Base-by-base conservation (phyloP, 176 grass and related monocot species). In the Elymus sibiricus region DNA sequence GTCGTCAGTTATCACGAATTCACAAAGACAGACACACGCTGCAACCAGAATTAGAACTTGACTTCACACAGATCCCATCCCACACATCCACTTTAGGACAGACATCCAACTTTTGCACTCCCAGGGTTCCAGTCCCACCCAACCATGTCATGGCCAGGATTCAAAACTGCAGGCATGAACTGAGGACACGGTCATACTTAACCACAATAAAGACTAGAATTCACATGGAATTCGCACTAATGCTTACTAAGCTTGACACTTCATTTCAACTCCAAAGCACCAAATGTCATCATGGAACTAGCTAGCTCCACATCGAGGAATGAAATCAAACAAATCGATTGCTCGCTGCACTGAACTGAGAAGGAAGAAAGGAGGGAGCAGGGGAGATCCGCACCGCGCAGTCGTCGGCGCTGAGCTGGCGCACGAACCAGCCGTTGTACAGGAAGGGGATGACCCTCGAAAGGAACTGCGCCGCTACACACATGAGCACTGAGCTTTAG, bases 371-470 rank as follows among this genome's bases (percentile, higher is more conserved):
- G 31, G 31, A 64, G 29, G 58, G 26, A 35, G 34, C n/a, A 51
- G 3, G 77, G 51, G 31, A 82, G 78, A 70, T 75, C 70, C 87
- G 35, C 78, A 95, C 97, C 14, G 97, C 97, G 35, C 93, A 92
- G 67, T 94, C 94, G 19, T 91, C 88, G 55, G 79, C 88, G 76
- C 59, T 86, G 70, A 99, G 97, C 42, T 96, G 90, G 70, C 97
- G 94, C 87, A 99, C 92, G 75, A 96, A 96, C 97, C 94, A 99
- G 28, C 87, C 74, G 81, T 99, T 99, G 88, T 91, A 99, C 12
- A 99, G 32, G 87, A 99, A 99, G 2, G 94, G 97, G 73, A 96
- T 91, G 28, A 82, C 46, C 68, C 94, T 94, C n/a, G 97, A 94
- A 40, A 99, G 79, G 74, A 99, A 90, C 84, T 99, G 97, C 9